phyloP scores from a whole-genome alignment of 768 basidiomycete species.

The Cantharellus cinnabarinus region DNA sequence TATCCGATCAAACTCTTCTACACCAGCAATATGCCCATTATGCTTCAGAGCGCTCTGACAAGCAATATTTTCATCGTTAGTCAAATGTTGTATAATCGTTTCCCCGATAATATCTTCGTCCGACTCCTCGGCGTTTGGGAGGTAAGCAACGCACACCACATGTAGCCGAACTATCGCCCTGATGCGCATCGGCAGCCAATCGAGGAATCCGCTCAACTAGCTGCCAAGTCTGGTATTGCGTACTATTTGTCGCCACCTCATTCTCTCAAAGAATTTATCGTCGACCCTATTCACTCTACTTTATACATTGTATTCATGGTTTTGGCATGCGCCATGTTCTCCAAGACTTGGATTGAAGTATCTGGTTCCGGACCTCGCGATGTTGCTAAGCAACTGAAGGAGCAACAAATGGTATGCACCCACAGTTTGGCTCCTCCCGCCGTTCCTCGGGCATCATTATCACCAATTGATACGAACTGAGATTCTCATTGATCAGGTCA shows the following conservation, averaged over 20 bases:
- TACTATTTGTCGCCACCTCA: constrained; percentile 99
- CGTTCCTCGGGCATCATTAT: background rate
- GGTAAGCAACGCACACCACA: constrained; percentile 27
- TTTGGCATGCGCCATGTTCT: constrained; percentile 88
- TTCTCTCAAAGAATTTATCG: constrained; percentile 65
- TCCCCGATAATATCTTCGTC: constrained; percentile 82
- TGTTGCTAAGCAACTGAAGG: constrained; percentile 94
- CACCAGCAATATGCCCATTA: constrained; percentile 99
- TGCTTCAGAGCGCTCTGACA: constrained; percentile 86
- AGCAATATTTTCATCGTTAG: constrained; percentile 89
- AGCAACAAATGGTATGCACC: constrained; percentile 74
- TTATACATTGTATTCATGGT: constrained; percentile 87
- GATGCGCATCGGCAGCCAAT: constrained; percentile 36
- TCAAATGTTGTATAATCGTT: constrained; percentile 84
- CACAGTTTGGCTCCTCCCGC: background rate
- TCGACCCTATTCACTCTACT: constrained; percentile 85
- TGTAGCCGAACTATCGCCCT: too few species aligned
- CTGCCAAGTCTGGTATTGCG: constrained; percentile 74
- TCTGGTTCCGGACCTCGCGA: constrained; percentile 91
- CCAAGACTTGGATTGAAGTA: constrained; percentile 99
- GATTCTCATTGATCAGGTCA: constrained; percentile 24
- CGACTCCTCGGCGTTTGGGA: constrained; percentile 93
- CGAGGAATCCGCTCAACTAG: constrained; percentile 84
- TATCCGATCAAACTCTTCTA: constrained; percentile 99
- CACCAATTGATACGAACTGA: too few species aligned